Conservation (phyloP, 768 basidiomycete genomes). For the Amyloporia xantha region DNA sequence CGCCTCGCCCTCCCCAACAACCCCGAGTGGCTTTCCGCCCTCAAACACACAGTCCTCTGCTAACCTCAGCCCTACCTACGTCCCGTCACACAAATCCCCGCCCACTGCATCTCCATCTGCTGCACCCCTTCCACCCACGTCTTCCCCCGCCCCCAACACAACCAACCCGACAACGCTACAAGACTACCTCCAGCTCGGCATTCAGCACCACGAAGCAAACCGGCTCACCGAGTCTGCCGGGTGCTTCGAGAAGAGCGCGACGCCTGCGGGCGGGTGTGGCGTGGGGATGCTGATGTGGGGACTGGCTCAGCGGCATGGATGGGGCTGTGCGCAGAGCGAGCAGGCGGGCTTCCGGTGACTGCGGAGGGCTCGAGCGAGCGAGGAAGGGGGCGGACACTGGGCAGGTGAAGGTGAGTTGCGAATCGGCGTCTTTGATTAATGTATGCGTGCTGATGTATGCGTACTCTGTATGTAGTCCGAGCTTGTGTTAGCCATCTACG, state of each 20-base stretch:
- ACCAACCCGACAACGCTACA: conserved; percentile 39
- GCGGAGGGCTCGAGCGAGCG: conserved; percentile 66
- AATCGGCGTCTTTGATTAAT: background rate
- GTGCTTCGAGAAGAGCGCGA: conserved; percentile 75
- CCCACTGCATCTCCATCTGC: too few relatives aligned
- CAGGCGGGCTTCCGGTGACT: conserved; percentile 78
- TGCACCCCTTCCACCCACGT: conserved; percentile 1
- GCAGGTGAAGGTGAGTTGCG: conserved; percentile 49
- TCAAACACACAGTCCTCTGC: conserved; percentile 6
- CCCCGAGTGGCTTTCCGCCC: conserved; percentile 14
- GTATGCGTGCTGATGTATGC: background rate
- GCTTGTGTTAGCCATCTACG: conserved; percentile 83
- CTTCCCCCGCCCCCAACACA: conserved; percentile 2
- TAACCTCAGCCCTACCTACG: conserved; percentile 13
- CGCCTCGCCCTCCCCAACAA: too few relatives aligned
- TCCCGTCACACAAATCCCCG: too few relatives aligned
- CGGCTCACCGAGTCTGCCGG: conserved; percentile 58
- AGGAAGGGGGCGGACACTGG: conserved; percentile 45
- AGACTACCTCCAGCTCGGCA: conserved; percentile 70
- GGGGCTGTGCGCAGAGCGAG: conserved; percentile 82
- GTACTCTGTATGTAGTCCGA: conserved; percentile 48
- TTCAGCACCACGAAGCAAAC: conserved; percentile 72
- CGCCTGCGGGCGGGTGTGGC: conserved; percentile 68
- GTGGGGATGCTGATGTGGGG: conserved; percentile 95
- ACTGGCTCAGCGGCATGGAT: conserved; percentile 76